Evolutionary conservation across 2,329 filamentous ascomycete genomes (phyloP).

Genomic region (Cordyceps cateniannulata): DNA sequence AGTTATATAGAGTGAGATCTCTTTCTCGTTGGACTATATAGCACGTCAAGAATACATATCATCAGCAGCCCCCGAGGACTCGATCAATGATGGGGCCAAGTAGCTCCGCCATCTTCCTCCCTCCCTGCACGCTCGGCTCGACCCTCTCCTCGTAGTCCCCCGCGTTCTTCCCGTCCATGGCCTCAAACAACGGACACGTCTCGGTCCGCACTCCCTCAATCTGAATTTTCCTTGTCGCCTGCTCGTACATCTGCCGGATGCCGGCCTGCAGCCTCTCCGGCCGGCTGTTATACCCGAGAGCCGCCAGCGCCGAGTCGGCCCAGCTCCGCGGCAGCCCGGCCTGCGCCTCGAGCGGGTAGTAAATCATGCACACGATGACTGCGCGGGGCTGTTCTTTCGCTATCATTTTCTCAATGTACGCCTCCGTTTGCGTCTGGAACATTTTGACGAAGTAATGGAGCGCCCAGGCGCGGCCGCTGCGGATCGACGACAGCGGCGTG

Average conservation of each 20-base stretch:
- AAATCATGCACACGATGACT: constrained; percentile 10
- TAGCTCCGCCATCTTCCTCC: constrained; percentile 6
- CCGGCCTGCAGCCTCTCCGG: constrained; percentile 5
- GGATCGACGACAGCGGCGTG: constrained; percentile 7
- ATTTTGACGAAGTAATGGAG: constrained; percentile 1
- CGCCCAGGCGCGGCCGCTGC: constrained; percentile 1
- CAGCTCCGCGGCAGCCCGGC: background rate
- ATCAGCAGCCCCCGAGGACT: background rate
- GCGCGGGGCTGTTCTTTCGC: background rate
- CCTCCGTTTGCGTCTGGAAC: background rate
- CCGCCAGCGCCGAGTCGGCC: constrained; percentile 3
- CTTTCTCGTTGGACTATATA: too few species aligned
- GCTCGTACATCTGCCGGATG: constrained; percentile 7
- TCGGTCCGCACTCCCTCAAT: background rate
- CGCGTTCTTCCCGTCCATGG: background rate
- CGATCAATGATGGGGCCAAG: background rate
- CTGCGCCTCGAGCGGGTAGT: constrained; percentile 6
- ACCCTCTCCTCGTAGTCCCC: constrained; percentile 6
- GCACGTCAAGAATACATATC: background rate
- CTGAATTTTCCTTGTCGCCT: background rate
- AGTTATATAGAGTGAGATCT: too few species aligned
- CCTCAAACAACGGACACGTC: background rate
- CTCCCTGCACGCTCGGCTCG: constrained; percentile 10
- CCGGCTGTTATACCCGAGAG: constrained; percentile 2
- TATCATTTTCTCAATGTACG: background rate